Percentiles rank a stretch among this genome's conserved stretches.
Evolutionary conservation across 805 yeast genomes (phyloP).

Genomic region (Starmera amethionina): DNA sequence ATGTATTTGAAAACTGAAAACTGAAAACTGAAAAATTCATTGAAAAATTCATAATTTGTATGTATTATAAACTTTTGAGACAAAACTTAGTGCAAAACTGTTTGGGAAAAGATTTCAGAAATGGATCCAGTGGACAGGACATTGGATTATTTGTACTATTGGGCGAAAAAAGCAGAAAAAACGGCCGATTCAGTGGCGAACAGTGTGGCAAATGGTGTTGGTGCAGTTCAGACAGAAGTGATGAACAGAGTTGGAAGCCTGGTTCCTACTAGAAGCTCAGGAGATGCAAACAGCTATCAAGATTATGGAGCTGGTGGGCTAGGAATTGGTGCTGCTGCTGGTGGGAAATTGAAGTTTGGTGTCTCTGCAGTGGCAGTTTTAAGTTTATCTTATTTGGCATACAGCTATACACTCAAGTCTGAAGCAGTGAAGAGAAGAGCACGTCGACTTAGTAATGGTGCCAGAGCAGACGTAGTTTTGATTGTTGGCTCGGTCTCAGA

Average conservation of each 20-base stretch:
- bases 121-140: conserved; percentile 14
- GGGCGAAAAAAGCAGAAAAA: conserved; percentile 1
- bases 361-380: too few species aligned
- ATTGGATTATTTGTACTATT: conserved; percentile 9
- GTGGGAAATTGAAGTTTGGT: too few species aligned
- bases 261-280: too few species aligned
- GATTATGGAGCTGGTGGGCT: too few species aligned
- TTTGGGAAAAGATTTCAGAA: neutral
- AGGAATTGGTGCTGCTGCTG: too few species aligned
- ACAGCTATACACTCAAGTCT: too few species aligned
- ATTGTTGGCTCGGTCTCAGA: conserved; percentile 72
- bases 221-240: too few species aligned
- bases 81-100: neutral
- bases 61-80: too few species aligned
- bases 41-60: too few species aligned
- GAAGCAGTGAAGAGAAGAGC: conserved; percentile 37
- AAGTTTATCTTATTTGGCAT: too few species aligned
- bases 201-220: neutral
- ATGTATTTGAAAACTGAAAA: neutral
- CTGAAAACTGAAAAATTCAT: neutral
- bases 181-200: neutral
- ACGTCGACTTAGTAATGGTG: conserved; percentile 53
- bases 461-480: conserved; percentile 65
- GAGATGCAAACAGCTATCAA: too few species aligned
- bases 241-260: too few species aligned